A percentile compares a stretch with the other conserved stretches of the same genome.
phyloP scores from a whole-genome alignment of 1,139 yeast species.

The Pichia sp. region DNA sequence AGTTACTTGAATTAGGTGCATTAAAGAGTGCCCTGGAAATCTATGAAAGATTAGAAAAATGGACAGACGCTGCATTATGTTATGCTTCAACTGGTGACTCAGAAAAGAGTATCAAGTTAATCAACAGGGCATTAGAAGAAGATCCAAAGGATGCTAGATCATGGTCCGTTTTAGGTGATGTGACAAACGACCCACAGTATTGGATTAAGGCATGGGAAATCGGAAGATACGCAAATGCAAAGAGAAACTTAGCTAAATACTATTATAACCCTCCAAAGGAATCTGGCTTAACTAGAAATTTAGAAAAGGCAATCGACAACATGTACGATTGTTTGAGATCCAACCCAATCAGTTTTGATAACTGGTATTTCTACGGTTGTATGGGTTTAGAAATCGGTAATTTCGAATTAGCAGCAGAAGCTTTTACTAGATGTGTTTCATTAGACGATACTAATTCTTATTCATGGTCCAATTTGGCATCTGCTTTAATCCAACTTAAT shows the following conservation, averaged over 20 bases:
- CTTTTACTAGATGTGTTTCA: slow-evolving; percentile 88
- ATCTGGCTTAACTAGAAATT: slow-evolving; percentile 52
- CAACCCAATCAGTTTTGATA: slow-evolving; percentile 75
- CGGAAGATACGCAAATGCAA: slow-evolving; percentile 82
- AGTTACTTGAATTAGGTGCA: slow-evolving; percentile 84
- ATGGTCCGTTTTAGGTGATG: slow-evolving; percentile 81
- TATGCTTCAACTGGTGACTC: slow-evolving; percentile 84
- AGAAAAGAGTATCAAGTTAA: slow-evolving; percentile 58
- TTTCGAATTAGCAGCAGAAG: slow-evolving; percentile 83
- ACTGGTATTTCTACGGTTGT: slow-evolving; percentile 95
- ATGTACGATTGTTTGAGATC: slow-evolving; percentile 71
- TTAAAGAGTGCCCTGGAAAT: slow-evolving; percentile 87
- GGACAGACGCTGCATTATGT: slow-evolving; percentile 87
- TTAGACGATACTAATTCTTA: slow-evolving; percentile 79
- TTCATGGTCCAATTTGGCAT: slow-evolving; percentile 95
- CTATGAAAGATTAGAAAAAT: slow-evolving; percentile 74
- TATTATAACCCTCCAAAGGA: slow-evolving; percentile 64
- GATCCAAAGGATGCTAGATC: slow-evolving; percentile 84
- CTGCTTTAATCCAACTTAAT: slow-evolving; percentile 65
- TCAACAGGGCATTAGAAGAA: slow-evolving; percentile 50
- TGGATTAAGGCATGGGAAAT: slow-evolving; percentile 91
- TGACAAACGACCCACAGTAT: slow-evolving; percentile 68
- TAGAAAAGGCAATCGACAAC: slow-evolving; percentile 59
- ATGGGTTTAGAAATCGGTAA: slow-evolving; percentile 75
- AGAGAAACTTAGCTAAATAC: slow-evolving; percentile 75